These are phyloP conservation scores for Dacryopinax primogenitus DNA, from an alignment of 768 basidiomycete genomes.

Conservation along the genomic window DNA sequence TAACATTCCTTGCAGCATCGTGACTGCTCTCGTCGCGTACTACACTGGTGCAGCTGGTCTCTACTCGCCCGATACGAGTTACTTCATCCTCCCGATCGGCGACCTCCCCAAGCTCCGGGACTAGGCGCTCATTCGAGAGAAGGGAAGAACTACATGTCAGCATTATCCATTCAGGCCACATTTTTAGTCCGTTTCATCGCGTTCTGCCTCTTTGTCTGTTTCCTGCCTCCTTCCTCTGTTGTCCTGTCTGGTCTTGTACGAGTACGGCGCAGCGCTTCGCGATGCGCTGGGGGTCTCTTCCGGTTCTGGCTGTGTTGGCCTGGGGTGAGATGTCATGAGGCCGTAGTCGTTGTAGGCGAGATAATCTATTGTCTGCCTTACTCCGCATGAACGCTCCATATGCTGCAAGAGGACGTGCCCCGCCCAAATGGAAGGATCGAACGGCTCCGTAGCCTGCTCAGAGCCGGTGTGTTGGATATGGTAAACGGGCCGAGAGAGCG, in stretches of 20 bases:
- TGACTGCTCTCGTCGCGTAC: conserved; percentile 26
- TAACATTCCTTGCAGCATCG: neutral
- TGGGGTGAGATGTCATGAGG: no score
- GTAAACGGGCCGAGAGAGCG: no score
- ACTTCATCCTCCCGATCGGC: conserved; percentile 26
- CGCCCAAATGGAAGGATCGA: no score
- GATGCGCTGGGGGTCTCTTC: no score
- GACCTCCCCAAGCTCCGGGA: conserved; percentile 18
- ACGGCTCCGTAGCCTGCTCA: no score
- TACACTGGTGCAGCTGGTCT: conserved; percentile 28
- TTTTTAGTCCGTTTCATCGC: neutral
- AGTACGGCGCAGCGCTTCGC: neutral
- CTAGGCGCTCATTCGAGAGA: neutral
- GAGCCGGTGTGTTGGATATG: no score
- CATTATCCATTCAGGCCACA: neutral
- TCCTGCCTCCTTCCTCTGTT: neutral
- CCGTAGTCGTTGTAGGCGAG: no score
- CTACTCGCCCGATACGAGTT: conserved; percentile 25
- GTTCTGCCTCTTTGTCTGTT: neutral
- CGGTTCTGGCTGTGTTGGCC: no score
- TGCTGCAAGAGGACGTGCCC: no score
- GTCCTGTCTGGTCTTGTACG: no score
- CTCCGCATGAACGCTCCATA: no score
- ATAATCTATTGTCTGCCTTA: no score
- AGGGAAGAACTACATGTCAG: neutral